phyloP scores from a whole-genome alignment of 1,284 basidiomycete genomes.

The Trametes hirsuta region DNA sequence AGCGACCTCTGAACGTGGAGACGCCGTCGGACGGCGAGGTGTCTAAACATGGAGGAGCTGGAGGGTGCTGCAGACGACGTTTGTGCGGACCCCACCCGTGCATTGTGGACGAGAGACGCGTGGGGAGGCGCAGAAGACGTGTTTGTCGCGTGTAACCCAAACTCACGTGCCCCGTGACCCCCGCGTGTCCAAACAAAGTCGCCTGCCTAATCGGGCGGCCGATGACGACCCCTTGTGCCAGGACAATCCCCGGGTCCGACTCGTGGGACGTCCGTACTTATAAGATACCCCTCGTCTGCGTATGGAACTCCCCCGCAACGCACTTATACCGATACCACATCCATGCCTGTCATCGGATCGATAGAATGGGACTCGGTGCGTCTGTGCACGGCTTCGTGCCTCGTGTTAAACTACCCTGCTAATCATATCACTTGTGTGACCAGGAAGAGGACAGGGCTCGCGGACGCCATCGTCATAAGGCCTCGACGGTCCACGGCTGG shows the following conservation, averaged over 20 bases:
- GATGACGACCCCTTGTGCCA: background rate
- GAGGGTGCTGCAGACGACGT: background rate
- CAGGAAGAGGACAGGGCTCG: constrained; percentile 45
- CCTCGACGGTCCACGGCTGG: constrained; percentile 76
- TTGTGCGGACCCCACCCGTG: background rate
- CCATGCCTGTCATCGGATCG: constrained; percentile 31
- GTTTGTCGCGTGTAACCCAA: constrained; percentile 16
- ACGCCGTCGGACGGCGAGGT: no score
- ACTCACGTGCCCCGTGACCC: constrained; percentile 24
- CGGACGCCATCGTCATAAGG: constrained; percentile 46
- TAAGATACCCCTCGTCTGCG: constrained; percentile 1
- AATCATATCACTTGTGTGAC: constrained; percentile 14
- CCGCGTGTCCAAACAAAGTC: constrained; percentile 18
- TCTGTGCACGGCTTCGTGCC: constrained; percentile 12
- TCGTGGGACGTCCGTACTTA: constrained; percentile 2
- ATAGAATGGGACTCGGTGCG: constrained; percentile 48
- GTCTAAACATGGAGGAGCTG: no score
- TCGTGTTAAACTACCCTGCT: background rate
- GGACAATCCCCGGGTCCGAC: background rate
- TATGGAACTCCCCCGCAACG: background rate
- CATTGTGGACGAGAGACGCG: constrained; percentile 5
- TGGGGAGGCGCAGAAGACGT: constrained; percentile 1
- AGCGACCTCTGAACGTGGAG: no score
- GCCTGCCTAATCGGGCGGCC: constrained; percentile 7
- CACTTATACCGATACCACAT: background rate